Evolutionary conservation across 352 stramenopile species (phyloP).

Genomic region (Blastocystis sp.): DNA sequence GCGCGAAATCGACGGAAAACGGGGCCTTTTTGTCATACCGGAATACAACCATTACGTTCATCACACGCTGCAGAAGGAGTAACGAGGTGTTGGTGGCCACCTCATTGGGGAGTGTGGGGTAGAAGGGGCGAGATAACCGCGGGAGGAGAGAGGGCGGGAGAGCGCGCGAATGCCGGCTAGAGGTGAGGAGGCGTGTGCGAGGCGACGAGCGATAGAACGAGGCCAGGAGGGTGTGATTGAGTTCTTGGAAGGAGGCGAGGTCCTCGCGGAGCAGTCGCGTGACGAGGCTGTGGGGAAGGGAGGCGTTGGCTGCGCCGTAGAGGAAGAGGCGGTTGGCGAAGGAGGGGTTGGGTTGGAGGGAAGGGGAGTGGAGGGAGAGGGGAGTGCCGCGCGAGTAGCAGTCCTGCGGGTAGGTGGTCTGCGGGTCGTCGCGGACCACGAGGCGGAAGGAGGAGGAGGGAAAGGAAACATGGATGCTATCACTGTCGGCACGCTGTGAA

Average conservation of each 20-base stretch:
- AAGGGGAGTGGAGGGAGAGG: constrained; percentile 36
- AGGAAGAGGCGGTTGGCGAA: neutral
- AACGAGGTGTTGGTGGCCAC: neutral
- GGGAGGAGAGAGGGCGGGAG: neutral
- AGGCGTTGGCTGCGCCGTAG: too few species aligned
- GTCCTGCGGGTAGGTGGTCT: constrained; percentile 1
- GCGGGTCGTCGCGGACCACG: constrained; percentile 6
- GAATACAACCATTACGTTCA: neutral
- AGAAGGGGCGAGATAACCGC: neutral
- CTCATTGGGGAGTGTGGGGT: neutral
- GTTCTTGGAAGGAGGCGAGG: neutral
- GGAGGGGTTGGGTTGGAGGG: neutral
- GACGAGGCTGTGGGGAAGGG: too few species aligned
- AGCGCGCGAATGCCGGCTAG: neutral
- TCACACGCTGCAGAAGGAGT: neutral
- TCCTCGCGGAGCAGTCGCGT: neutral
- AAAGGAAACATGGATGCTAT: neutral
- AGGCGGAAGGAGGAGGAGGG: neutral
- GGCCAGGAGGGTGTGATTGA: neutral
- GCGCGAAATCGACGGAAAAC: constrained; percentile 3
- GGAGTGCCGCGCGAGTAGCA: constrained; percentile 28
- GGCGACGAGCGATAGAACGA: neutral
- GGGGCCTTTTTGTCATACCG: neutral
- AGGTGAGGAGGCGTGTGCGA: neutral
- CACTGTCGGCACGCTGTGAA: neutral